phyloP scores from a whole-genome alignment of 306 rosid species.

The Dryas drummondii region DNA sequence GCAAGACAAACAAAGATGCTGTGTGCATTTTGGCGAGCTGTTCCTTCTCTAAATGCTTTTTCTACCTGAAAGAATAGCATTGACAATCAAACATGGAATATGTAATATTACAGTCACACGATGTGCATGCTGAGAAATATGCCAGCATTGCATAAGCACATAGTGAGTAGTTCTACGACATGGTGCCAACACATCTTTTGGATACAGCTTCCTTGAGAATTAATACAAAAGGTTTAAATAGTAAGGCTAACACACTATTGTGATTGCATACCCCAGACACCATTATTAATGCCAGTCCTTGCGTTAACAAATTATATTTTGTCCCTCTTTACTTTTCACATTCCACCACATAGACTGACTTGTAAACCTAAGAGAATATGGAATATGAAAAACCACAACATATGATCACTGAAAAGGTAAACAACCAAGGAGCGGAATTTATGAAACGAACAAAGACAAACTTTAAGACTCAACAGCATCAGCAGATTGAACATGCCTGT shows the following conservation, averaged over 20 bases:
- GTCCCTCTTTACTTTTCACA: neutral
- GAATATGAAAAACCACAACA: neutral
- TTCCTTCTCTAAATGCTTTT: constrained; percentile 98
- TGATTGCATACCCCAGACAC: constrained; percentile 1
- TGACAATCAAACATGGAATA: constrained; percentile 30
- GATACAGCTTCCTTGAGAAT: neutral
- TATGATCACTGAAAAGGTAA: neutral
- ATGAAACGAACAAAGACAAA: constrained; percentile 1
- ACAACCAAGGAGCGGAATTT: neutral
- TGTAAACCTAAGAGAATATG: neutral
- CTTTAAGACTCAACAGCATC: constrained; percentile 3
- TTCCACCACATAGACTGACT: neutral
- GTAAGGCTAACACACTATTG: neutral
- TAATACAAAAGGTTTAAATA: neutral
- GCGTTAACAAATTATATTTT: neutral
- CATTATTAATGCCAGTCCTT: neutral
- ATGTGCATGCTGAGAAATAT: neutral
- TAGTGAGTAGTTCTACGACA: neutral
- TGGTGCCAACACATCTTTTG: constrained; percentile 5
- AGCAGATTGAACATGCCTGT: constrained; percentile 61
- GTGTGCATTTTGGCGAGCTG: constrained; percentile 99
- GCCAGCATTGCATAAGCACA: constrained; percentile 4
- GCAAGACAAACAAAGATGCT: constrained; percentile 97
- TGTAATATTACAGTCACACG: neutral
- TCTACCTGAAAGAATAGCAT: constrained; percentile 71